Base-by-base conservation (phyloP, 169 alveolate species). In the Cryptosporidium bovis region DNA sequence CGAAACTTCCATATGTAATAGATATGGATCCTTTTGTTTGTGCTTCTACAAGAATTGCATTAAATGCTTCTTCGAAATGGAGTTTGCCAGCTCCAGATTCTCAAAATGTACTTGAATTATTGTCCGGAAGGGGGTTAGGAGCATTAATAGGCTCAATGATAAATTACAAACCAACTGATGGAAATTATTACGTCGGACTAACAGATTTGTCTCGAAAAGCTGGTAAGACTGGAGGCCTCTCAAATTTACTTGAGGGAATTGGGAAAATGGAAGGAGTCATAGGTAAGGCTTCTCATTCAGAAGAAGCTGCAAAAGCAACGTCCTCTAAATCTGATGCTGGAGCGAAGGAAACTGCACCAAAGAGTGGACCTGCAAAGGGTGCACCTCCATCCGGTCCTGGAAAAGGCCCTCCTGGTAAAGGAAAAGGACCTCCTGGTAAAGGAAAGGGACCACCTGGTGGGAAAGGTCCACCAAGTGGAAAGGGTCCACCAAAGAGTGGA, bases 401-500 rank as follows among this genome's bases (percentile, higher is more conserved):
- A 10, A 36, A 44, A 18, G 62, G 31, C 13, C 83, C 83, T 18
- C 66, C 64, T 8, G 66, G 51, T 6, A 68, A 68, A 20, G 85
- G 85, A 7, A 77, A 62, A 29, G 85, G 85, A 0, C 85, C 85
- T 7, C 85, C 85, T 36, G 62, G 44, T 16, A 83, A 67, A 29
- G 92, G 91, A 7, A 83, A 71, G 58, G 66, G 65, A 36, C 65
- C 92, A 64, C 84, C 89, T 5, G 87, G 87, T 12, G 85, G 90
- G 33, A 91, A 93, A 53, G 90, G 92, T 65, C 93, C 40, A 24
- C 91, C 91, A 55, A 83, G 71, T 83, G 93, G 94, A 51, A 93
- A 92, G 91, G 94, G 87, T 69, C 94, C 83, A 82, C 96, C 92
- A 64, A 93, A 91, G 51, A 84, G 66, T 64, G 92, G 90, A 92